Evolutionary conservation across 495 filamentous ascomycete genomes (phyloP), one percentile per base, ranked within the genome.

Genomic region (Clavariopsis aquatica): DNA sequence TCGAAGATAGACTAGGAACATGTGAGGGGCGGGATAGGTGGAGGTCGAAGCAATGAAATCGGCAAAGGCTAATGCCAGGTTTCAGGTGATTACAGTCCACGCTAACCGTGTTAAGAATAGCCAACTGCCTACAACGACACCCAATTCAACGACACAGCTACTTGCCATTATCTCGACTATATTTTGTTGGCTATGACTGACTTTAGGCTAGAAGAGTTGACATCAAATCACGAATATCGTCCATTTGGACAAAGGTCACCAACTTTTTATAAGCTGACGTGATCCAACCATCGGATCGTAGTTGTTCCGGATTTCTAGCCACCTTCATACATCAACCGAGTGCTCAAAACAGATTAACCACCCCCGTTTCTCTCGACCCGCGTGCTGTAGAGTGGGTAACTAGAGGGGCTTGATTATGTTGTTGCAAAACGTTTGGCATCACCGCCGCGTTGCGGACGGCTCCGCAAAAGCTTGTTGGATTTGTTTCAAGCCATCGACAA

Each of bases 401-500:
- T 27, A 2, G 38, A 24, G 6, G 9, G n/a, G 31, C 26, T 53
- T 4, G 38, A 57, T 27, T 5, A 85, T 83, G 80, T 74, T 88
- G 23, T 83, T 96, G 41, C 83, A 84, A 23, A 98, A 98, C 71
- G 76, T 88, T 26, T 98, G 92, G 77, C 86, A 93, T 64, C 87
- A 93, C 61, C 90, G 95, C 49, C 89, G 84, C 62, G 94, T 98
- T 51, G 92, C 94, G 23, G 91, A 96, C 52, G 85, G 87, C 43
- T 83, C 84, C 10, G 82, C 87, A 4, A 96, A 91, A 74, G 80
- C 91, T 47, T 98, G 94, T 75, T 84, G 88, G 71, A 85, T 98
- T 64, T 98, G 94, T 80, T 93, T 87, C 81, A 96, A 94, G 74
- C 88, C 89, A 4, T 91, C 88, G 49, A 84, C 87, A 8, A 92